Evolutionary conservation across 345 rosid genomes (phyloP), one percentile per base, ranked within the genome.

Genomic region (Raphanus sativus): DNA sequence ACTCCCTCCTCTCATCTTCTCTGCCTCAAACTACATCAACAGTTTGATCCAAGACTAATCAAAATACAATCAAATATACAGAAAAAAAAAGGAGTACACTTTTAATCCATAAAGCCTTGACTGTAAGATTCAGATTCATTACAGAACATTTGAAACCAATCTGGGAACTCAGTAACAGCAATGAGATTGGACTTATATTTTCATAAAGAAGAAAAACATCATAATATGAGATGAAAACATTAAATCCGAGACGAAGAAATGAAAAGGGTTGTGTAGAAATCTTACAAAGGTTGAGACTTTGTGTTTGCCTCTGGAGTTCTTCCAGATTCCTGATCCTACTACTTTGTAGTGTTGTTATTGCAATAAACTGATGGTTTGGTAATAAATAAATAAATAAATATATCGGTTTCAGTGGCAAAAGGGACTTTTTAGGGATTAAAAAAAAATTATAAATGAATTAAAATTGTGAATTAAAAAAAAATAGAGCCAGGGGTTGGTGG

Each of bases 1-100:
- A 75, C 90, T 85, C 67, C 88, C 95, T 78, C 98, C 98, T 83
- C 95, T 96, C 99, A 91, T 96, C 80, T 82, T 89, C 78, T 69
- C 60, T 76, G 67, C 55, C 75, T 65, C 63, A 52, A 59, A 26
- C 62, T 66, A 77, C 67, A 56, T 6, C 30, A 68, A 67, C 38
- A 68, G 42, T 74, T 89, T 86, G 82, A 74, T 61, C 54, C 29
- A 79, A 71, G 8, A 28, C 81, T 0, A 63, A 11, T 10, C 83
- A 71, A 54, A 65, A 62, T n/a, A 71, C 73, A 72, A 73, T 78
- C 63, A 15, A 25, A 66, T 13, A 48, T 1, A 5, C 48, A 50
- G 21, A 21, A 21, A 28, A 28, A 28, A 16, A 73, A 73, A 55
- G 56, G 71, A 54, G 5, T 40, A 16, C 58, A 60, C 13, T 72